These are phyloP conservation scores for Penicillium lagena DNA, from an alignment of 495 filamentous ascomycete species.

Conservation along the genomic window DNA sequence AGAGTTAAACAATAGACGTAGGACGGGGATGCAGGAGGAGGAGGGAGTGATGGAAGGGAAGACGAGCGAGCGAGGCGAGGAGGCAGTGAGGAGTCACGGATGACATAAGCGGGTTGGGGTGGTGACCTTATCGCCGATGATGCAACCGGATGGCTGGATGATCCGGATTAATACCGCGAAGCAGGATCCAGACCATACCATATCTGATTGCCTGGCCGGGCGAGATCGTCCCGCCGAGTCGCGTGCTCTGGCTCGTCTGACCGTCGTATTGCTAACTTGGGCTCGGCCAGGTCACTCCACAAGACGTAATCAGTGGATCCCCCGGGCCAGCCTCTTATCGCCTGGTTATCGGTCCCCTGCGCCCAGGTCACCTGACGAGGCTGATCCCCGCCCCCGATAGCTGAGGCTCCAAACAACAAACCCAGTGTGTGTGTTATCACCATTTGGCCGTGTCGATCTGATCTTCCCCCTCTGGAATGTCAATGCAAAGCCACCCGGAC, in stretches of 20 bases:
- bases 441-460: neutral
- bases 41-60: conserved; percentile 21
- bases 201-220: neutral
- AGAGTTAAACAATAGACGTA: conserved; percentile 9
- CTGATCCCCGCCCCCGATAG: conserved; percentile 9
- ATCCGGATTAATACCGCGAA: conserved; percentile 19
- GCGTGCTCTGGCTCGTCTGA: conserved; percentile 22
- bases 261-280: neutral
- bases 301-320: neutral
- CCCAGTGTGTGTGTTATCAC: no score
- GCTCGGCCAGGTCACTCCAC: neutral
- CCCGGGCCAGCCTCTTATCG: neutral
- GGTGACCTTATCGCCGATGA: conserved; percentile 31
- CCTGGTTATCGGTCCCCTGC: neutral
- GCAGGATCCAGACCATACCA: conserved; percentile 22
- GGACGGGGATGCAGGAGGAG: conserved; percentile 11
- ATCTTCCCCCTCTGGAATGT: neutral
- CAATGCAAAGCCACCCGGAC: conserved; percentile 5
- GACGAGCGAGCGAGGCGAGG: conserved; percentile 32
- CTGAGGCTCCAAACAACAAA: no score
- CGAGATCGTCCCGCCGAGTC: conserved; percentile 15
- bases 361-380: conserved; percentile 18
- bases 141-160: conserved; percentile 35
- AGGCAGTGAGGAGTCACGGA: conserved; percentile 29
- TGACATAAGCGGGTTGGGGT: no score